A percentile compares a stretch with the other conserved stretches of the same genome.
Conservation (phyloP, 139 green algal genomes). For the Chlorella ohadii region DNA sequence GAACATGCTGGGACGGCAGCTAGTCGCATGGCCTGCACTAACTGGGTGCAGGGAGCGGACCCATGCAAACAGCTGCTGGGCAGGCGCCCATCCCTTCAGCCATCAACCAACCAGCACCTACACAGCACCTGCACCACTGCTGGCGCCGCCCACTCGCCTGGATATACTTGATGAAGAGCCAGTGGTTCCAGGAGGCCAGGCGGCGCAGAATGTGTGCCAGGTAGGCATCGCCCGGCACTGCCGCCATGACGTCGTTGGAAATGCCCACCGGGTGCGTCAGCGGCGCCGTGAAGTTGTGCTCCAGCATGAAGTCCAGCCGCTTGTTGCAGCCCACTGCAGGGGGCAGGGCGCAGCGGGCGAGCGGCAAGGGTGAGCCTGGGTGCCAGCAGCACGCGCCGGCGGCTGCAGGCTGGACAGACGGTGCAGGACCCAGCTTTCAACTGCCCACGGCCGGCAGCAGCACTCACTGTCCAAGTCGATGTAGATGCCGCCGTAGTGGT, state of each 20-base stretch:
- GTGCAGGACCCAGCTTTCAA: too few relatives aligned
- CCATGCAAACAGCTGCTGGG: too few relatives aligned
- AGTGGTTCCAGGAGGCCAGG: conserved; percentile 53
- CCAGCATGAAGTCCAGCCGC: conserved; percentile 54
- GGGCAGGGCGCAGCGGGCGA: neutral
- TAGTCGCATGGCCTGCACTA: too few relatives aligned
- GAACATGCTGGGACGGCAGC: too few relatives aligned
- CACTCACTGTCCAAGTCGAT: conserved; percentile 50
- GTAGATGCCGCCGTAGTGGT: conserved; percentile 61
- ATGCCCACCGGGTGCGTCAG: conserved; percentile 61
- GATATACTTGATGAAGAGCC: conserved; percentile 62
- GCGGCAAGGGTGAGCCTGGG: neutral
- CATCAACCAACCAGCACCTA: neutral
- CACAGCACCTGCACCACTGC: neutral
- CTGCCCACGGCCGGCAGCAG: too few relatives aligned
- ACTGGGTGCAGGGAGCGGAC: too few relatives aligned
- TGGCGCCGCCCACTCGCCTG: conserved; percentile 3
- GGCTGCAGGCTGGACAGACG: too few relatives aligned
- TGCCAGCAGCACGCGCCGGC: neutral
- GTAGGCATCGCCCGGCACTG: conserved; percentile 34
- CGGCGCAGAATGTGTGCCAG: conserved; percentile 19
- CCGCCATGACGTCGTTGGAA: conserved; percentile 64
- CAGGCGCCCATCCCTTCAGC: too few relatives aligned
- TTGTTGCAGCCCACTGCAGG: conserved; percentile 48
- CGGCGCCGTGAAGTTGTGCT: conserved; percentile 54